Percentiles rank a stretch among this genome's conserved stretches.
These are phyloP conservation scores for Yamadazyma atmosphaerica DNA, from an alignment of 1,139 yeast genomes.

Conservation along the genomic window DNA sequence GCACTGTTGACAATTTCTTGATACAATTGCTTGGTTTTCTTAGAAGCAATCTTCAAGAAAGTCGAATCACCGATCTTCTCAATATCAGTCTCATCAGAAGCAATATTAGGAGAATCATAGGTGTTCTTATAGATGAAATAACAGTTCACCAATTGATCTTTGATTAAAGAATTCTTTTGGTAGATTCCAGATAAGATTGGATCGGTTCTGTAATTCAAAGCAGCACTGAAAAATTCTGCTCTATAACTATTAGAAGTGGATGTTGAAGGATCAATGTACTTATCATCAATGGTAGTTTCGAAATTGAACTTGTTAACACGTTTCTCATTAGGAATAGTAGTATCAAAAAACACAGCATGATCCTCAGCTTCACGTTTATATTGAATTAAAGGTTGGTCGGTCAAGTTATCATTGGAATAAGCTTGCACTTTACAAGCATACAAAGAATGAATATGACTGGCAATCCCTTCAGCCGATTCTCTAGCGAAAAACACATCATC, in stretches of 20 bases:
- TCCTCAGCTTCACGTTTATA: conserved; percentile 76
- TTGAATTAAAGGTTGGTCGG: conserved; percentile 56
- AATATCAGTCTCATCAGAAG: conserved; percentile 39
- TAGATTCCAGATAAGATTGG: conserved; percentile 47
- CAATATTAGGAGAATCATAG: conserved; percentile 33
- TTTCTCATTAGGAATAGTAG: conserved; percentile 26
- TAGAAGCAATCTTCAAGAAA: conserved; percentile 76
- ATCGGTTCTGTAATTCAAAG: conserved; percentile 49
- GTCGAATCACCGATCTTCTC: conserved; percentile 75
- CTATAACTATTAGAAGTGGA: conserved; percentile 55
- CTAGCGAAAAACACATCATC: conserved; percentile 91
- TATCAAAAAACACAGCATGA: conserved; percentile 91
- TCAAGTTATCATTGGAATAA: conserved; percentile 37
- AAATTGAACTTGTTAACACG: conserved; percentile 38
- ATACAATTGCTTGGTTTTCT: conserved; percentile 76
- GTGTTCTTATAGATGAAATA: conserved; percentile 84
- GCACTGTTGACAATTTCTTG: conserved; percentile 71
- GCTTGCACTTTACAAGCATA: conserved; percentile 95
- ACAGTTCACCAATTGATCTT: conserved; percentile 65
- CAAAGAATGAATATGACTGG: conserved; percentile 79
- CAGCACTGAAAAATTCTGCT: conserved; percentile 82
- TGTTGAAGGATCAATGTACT: conserved; percentile 63
- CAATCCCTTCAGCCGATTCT: conserved; percentile 78
- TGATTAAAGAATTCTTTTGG: conserved; percentile 30
- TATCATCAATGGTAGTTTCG: conserved; percentile 76